A percentile compares a stretch with the other conserved stretches of the same genome.
Conservation (phyloP, 495 filamentous ascomycete genomes). For the Apodospora peruviana region DNA sequence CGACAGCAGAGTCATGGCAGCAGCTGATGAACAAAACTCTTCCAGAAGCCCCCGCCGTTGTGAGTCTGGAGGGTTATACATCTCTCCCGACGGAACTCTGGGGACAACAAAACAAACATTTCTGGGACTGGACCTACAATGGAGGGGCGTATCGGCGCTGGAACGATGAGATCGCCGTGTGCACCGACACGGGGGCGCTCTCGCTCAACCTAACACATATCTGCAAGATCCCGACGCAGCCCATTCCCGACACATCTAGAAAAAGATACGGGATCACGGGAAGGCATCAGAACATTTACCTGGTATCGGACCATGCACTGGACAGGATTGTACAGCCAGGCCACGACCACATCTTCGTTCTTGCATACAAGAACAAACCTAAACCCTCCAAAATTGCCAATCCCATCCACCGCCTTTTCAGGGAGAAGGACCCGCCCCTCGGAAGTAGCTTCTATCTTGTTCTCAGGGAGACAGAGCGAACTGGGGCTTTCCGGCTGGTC, state of each 20-base stretch:
- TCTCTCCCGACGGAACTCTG: background rate
- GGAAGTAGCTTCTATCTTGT: background rate
- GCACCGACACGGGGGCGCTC: background rate
- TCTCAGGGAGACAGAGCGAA: background rate
- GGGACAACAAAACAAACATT: background rate
- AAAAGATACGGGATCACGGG: background rate
- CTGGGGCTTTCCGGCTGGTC: background rate
- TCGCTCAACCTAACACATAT: background rate
- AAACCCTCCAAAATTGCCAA: background rate
- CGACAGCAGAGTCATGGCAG: background rate
- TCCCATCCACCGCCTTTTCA: background rate
- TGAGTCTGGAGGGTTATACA: background rate
- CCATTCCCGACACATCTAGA: background rate
- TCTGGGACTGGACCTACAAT: background rate
- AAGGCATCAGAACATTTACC: background rate
- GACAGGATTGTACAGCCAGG: background rate
- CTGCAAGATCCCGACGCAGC: background rate
- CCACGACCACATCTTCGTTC: background rate
- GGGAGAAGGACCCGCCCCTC: background rate
- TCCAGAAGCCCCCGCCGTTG: background rate
- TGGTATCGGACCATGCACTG: background rate
- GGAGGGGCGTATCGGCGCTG: background rate
- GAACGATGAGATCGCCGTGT: background rate
- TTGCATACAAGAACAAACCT: background rate
- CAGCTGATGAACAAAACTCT: background rate